Conservation (phyloP, 1,284 basidiomycete genomes). For the Wolfiporia cocos region DNA sequence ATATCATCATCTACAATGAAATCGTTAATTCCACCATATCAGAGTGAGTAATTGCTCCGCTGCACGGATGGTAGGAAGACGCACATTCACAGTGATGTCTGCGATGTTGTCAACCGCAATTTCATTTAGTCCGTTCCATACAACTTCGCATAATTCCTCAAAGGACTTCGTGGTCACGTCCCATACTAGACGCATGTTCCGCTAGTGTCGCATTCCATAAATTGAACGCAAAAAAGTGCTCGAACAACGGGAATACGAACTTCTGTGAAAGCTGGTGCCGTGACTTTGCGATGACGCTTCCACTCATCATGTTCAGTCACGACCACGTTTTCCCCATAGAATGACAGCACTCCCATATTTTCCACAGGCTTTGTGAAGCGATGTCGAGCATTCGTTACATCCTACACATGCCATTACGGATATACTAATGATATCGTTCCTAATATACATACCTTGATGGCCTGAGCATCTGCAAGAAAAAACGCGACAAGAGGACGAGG, state of each 20-base stretch:
- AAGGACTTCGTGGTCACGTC: conserved; percentile 39
- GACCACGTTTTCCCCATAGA: conserved; percentile 50
- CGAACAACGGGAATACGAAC: conserved; percentile 16
- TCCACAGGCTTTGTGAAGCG: background rate
- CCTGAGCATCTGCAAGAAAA: background rate
- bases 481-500: background rate
- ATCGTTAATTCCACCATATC: too few species aligned
- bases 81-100: conserved; percentile 42
- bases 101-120: conserved; percentile 27
- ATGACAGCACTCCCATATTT: too few species aligned
- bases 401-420: background rate
- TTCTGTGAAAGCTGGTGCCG: conserved; percentile 36
- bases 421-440: background rate
- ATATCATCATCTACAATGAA: conserved; percentile 53
- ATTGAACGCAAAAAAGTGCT: background rate
- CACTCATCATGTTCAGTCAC: conserved; percentile 54
- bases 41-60: too few species aligned
- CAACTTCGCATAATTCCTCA: conserved; percentile 29
- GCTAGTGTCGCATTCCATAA: too few species aligned
- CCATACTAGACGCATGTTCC: conserved; percentile 54
- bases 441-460: background rate
- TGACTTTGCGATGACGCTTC: conserved; percentile 50
- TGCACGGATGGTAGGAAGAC: too few species aligned
- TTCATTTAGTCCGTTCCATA: conserved; percentile 28
- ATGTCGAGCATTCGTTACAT: background rate